Percentiles rank a stretch among this genome's conserved stretches.
Conservation (phyloP, 805 yeast genomes). For the Starmerella geochares region DNA sequence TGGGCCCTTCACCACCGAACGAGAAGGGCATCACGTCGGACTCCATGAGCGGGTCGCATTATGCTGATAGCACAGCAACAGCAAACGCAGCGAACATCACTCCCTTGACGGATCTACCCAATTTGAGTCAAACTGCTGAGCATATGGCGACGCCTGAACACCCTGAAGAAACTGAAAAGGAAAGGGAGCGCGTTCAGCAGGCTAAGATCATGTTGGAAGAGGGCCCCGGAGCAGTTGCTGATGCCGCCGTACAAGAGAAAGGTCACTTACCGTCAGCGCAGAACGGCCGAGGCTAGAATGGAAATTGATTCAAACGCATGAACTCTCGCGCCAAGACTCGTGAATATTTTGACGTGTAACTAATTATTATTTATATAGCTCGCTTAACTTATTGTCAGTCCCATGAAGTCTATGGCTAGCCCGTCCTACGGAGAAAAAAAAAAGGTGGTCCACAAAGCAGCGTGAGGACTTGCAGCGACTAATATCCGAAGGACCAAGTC, state of each 20-base stretch:
- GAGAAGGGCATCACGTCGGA: conserved; percentile 22
- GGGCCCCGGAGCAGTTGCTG: neutral
- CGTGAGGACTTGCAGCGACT: too few relatives aligned
- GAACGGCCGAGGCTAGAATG: too few relatives aligned
- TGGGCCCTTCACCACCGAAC: conserved; percentile 28
- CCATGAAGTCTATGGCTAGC: neutral
- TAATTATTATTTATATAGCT: neutral
- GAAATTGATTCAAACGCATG: too few relatives aligned
- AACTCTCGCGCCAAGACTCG: neutral
- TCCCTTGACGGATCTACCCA: conserved; percentile 19
- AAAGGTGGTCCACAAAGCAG: too few relatives aligned
- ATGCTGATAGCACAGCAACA: conserved; percentile 27
- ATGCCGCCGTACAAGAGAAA: neutral
- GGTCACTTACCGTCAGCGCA: neutral
- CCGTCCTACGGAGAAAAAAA: too few relatives aligned
- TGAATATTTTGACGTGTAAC: neutral
- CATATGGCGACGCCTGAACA: conserved; percentile 20
- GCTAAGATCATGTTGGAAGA: conserved; percentile 11
- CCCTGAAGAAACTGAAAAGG: conserved; percentile 15
- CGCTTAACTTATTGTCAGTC: neutral
- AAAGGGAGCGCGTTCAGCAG: conserved; percentile 17
- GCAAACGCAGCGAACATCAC: conserved; percentile 26
- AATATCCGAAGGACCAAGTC: too few relatives aligned
- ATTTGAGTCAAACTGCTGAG: conserved; percentile 19
- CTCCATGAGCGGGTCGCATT: conserved; percentile 23